Evolutionary conservation across 2,329 filamentous ascomycete genomes (phyloP), one percentile per base, ranked within the genome.

Genomic region (Epichloe baconii): DNA sequence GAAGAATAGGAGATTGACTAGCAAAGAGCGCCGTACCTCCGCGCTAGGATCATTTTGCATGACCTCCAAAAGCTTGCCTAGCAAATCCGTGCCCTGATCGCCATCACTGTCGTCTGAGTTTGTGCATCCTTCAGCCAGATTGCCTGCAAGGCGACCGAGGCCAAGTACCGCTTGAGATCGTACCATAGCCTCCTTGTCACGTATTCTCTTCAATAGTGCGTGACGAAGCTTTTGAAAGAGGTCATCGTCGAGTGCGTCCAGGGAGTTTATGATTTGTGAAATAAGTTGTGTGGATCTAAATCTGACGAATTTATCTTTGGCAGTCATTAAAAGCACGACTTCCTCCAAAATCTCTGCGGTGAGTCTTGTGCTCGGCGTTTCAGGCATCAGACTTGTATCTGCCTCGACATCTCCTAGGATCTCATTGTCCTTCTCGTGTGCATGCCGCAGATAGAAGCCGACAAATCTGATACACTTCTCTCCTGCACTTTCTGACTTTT

Each of bases 21-120:
- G 77, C 11, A 98, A 76, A 8, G 88, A 88, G 55, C 90, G 82
- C 57, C 93, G 80, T 37, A 98, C 93, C 61, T 98, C 93, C 2
- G 91, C 89, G 58, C 88, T 94, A 0, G 91, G 86, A 60, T 98
- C 93, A 59, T 97, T 93, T 64, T 95, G 89, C 58, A 97, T 76
- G 34, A 94, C 84, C 59, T 94, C 86, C 10, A 96, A 73, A 4
- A 97, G 78, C 66, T 89, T 94, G 53, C 86, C 82, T 23, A 95
- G 71, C 40, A 96, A 74, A 8, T 86, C 85, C 8, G 78, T 80
- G 11, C 78, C 77, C 11, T 76, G 74, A 21, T 76, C 76, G 21
- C 74, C 75, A 35, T 86, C 82, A 53, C 82, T 85, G 38, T 83
- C 82, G 44, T 88, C 85, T 11, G 83, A 79, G 55, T 86, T 78